Base-by-base conservation (phyloP, 2,329 filamentous ascomycete species). In the Aspergillus sp. region DNA sequence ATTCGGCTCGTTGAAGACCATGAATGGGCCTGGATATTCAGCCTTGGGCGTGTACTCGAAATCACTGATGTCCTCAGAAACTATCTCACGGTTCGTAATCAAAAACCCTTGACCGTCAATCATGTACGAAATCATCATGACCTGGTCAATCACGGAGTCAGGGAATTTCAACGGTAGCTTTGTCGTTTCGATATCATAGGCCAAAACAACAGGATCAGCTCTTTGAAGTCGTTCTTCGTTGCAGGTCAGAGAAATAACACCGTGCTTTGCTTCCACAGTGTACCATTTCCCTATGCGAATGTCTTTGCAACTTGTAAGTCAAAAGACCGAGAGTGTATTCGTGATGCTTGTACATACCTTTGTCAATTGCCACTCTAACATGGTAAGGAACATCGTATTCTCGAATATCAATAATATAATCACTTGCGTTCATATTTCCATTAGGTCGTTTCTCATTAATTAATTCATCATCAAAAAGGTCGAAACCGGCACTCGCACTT, bases 111-210 rank as follows among this genome's bases (percentile, higher is more conserved):
- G 90, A 0, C 93, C 94, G 58, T 98, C 93, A 59, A 98, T 97
- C 94, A 98, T 98, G 73, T 98, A 98, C 30, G 94, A 98, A 66
- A 98, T 91, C 93, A 98, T 98, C 90, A 98, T 98, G 62, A 98
- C 85, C 65, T 95, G 91, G 70, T 98, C 93, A 52, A 95, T 84
- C 3, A 89, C 80, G 1, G 93, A 84, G 63, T 98, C 94, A 28
- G 93, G 94, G 58, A 98, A 98, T 67, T 98, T 98, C 46, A 98
- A 75, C 1, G 94, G 93, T 10, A 93, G 75, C 63, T 98, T 98
- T 4, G 88, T 91, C 2, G 93, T 98, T 70, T 98, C 93, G 61
- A 98, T 98, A 81, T 98, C 93, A 70, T 84, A 98, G n/a, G 93
- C 93, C 78, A 98, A 85, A 19, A 98, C 87, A n/a, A 97, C 87